Percentiles rank a stretch among this genome's conserved stretches.
phyloP scores from a whole-genome alignment of 179 eudicot genomes.

The Sideroxylon spinosum region DNA sequence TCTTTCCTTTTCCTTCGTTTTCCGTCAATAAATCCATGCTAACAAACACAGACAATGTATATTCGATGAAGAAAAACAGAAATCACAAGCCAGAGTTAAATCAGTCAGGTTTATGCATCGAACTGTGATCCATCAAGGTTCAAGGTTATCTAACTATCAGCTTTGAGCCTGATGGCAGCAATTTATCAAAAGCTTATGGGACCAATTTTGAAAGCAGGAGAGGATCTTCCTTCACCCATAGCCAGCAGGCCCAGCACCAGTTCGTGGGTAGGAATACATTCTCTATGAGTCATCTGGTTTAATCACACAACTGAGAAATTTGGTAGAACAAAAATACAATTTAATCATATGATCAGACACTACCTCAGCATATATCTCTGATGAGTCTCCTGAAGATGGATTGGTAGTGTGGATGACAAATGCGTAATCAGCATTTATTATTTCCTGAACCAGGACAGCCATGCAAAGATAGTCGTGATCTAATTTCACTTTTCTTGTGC shows the following conservation, averaged over 20 bases:
- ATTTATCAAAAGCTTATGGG: background rate
- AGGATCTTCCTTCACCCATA: background rate
- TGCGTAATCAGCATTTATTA: constrained; percentile 91
- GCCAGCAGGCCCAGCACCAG: background rate
- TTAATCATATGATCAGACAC: background rate
- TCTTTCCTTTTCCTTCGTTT: no score
- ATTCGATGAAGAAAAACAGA: background rate
- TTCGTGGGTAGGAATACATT: background rate
- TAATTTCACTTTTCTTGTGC: constrained; percentile 84
- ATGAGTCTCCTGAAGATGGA: constrained; percentile 91
- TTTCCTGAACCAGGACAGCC: constrained; percentile 98
- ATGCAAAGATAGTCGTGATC: constrained; percentile 91
- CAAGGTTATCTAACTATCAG: background rate
- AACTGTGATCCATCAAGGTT: background rate
- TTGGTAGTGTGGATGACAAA: constrained; percentile 97
- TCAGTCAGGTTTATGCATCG: background rate
- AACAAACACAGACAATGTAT: background rate
- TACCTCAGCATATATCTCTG: constrained; percentile 97
- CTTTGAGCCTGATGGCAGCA: background rate
- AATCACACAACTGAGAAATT: background rate
- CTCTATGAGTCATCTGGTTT: background rate
- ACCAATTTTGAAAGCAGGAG: background rate
- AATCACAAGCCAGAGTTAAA: background rate
- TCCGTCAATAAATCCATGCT: no score
- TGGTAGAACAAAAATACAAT: background rate